Base-by-base conservation (phyloP, 31 red algal species). In the Odonthalia washingtoniensis region DNA sequence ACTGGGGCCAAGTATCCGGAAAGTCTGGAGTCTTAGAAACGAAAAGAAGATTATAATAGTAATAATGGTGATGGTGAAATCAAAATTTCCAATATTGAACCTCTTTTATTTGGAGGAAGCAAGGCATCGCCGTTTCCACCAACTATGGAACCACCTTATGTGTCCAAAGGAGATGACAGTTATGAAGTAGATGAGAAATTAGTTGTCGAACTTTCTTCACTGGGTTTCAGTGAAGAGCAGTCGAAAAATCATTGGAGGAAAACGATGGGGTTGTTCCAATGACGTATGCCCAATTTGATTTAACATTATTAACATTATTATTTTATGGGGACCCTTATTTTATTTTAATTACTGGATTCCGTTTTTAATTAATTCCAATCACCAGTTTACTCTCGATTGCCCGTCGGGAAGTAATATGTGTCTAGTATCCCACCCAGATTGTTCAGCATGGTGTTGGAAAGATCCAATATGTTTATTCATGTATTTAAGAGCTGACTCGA, bases 71-170 rank as follows among this genome's bases (percentile, higher is more conserved):
- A 36, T 21, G 46, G 30, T 28, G 65, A 42, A 46, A 81, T 0
- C 26, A 81, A 31, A 33, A 89, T 64, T 28, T 41, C 70, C 3
- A 34, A 72, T 21, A 78, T 84, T 17, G 91, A 94, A 67, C 91
- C 91, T 1, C 64, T 94, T 26, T 61, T 94, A n/a, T 94, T 94
- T 65, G 91, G 91, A 33, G 77, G 85, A 46, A 94, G 91, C 75
- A 84, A 74, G 45, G 80, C 88, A 17, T 77, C 42, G 33, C 91
- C 91, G n/a, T 67, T 78, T 81, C 35, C 74, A 27, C 80, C 80
- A 49, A 32, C 84, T 18, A 80, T 79, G 6, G 69, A 66, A 5
- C 91, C 91, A 37, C 78, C 90, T 0, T 68, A 94, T 61, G 85
- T 62, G 18, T 37, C 85, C 36, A 84, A 57, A 41, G 72, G 31